Base-by-base conservation (phyloP, 164 flowering plant species). In the Annona squamosa region DNA sequence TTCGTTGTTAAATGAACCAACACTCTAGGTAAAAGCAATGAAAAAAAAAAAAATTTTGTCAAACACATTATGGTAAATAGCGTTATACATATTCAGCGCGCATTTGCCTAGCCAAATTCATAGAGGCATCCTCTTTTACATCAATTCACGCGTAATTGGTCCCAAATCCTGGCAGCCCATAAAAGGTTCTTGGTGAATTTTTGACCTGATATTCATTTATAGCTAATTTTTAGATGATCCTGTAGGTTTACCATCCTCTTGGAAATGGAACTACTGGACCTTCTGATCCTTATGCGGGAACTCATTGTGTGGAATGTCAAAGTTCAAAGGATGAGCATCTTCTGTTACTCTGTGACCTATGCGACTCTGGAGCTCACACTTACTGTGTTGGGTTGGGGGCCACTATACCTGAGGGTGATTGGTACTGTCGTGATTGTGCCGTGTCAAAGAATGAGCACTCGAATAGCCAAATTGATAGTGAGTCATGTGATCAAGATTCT, bases 361-460 rank as follows among this genome's bases (percentile, higher is more conserved):
- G 97, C 79, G 97, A 91, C 76, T 73, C 88, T 1, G 91, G 89
- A 63, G 73, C 87, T 75, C 97, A 93, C 78, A 87, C 93, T 19
- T 90, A 87, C 73, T 93, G 98, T 78, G 86, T 86, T 81, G 98
- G 97, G 46, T 83, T 91, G 66, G 94, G 92, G 71, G 26, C 19
- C 44, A 84, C 86, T 72, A 88, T 93, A 45, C 98, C 97, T 19
- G 90, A 91, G 72, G 93, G 92, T 76, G 91, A 91, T 79, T 91
- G 95, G 97, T 90, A 84, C 75, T 91, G 97, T 72, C 81, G 72
- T 48, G 91, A 89, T 68, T 93, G 98, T 72, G 43, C 84, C 56
- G 67, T 85, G 82, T 78, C 80, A 46, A 86, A 79, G 83, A 82
- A 78, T 75, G 88, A 88, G 63, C 86, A 83, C 70, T 59, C 71